These are phyloP conservation scores for Neophaeococcomyces aloes DNA, from an alignment of 2,329 filamentous ascomycete species.

Conservation along the genomic window DNA sequence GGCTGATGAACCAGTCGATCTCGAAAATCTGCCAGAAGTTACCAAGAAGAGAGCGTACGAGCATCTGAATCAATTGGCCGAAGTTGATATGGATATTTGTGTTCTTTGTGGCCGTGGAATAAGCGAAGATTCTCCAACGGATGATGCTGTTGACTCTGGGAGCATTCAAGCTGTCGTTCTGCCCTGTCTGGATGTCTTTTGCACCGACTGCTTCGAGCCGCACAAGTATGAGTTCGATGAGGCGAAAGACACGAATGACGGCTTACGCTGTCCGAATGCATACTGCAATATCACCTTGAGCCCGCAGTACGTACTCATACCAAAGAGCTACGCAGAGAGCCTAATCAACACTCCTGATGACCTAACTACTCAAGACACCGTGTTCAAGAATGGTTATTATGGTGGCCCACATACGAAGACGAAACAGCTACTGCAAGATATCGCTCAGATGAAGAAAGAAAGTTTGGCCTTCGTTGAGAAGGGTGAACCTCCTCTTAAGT, in stretches of 20 bases:
- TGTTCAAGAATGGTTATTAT: slow-evolving; percentile 42
- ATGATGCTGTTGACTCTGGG: slow-evolving; percentile 41
- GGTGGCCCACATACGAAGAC: slow-evolving; percentile 88
- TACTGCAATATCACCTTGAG: slow-evolving; percentile 57
- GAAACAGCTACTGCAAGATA: slow-evolving; percentile 63
- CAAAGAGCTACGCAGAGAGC: slow-evolving; percentile 43
- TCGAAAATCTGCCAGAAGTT: slow-evolving; percentile 55
- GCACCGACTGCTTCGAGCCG: slow-evolving; percentile 56
- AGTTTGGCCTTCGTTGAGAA: slow-evolving; percentile 44
- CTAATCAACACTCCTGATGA: slow-evolving; percentile 45
- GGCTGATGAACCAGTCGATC: slow-evolving; percentile 75
- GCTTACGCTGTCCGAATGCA: slow-evolving; percentile 41
- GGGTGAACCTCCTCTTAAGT: slow-evolving; percentile 69
- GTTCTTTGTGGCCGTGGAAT: slow-evolving; percentile 58
- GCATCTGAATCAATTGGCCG: slow-evolving; percentile 71
- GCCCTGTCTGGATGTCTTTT: slow-evolving; percentile 78
- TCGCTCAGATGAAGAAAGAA: slow-evolving; percentile 54
- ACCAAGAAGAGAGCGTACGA: slow-evolving; percentile 68
- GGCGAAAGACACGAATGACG: slow-evolving; percentile 27
- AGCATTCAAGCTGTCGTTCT: slow-evolving; percentile 67
- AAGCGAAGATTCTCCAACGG: slow-evolving; percentile 31
- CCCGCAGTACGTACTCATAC: slow-evolving; percentile 58
- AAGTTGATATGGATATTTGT: slow-evolving; percentile 69
- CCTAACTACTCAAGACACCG: slow-evolving; percentile 24
- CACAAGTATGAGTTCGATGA: slow-evolving; percentile 47